Evolutionary conservation across 495 filamentous ascomycete species (phyloP).

Genomic region (Hypoxylon intermedium): DNA sequence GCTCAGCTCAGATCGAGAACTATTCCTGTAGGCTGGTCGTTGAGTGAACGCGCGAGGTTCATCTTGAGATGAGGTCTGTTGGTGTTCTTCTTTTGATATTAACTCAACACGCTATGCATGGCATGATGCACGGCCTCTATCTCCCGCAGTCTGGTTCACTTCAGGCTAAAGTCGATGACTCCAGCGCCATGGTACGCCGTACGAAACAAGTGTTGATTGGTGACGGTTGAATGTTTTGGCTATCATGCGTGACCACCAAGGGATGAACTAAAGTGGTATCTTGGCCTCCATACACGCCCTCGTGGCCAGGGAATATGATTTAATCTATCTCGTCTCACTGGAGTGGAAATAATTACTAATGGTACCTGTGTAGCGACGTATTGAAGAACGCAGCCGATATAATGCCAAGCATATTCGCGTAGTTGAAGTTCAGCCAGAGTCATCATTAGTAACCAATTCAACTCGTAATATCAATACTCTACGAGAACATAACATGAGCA

Average conservation of each 20-base stretch:
- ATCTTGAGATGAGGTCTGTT: background rate
- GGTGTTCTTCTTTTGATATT: background rate
- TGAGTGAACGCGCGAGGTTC: no score
- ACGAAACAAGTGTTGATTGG: background rate
- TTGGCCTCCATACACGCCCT: background rate
- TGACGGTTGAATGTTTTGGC: slow-evolving; percentile 3
- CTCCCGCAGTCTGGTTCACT: slow-evolving; percentile 27
- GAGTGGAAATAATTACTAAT: no score
- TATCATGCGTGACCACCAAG: background rate
- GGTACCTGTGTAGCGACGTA: no score
- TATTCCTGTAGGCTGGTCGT: no score
- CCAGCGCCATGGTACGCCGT: slow-evolving; percentile 14
- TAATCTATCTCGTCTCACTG: background rate
- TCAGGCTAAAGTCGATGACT: slow-evolving; percentile 24
- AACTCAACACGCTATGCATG: slow-evolving; percentile 10
- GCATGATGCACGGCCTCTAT: slow-evolving; percentile 17
- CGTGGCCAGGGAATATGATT: background rate
- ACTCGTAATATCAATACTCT: no score
- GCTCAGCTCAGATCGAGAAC: no score
- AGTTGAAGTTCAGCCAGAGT: no score
- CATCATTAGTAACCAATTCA: no score
- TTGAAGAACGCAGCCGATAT: no score
- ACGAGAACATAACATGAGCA: no score
- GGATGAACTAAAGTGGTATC: background rate
- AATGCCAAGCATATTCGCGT: no score